Percentiles rank a stretch among this genome's conserved stretches.
phyloP scores from a whole-genome alignment of 2,329 filamentous ascomycete genomes.

The Ophiocordyceps camponoti-floridani region DNA sequence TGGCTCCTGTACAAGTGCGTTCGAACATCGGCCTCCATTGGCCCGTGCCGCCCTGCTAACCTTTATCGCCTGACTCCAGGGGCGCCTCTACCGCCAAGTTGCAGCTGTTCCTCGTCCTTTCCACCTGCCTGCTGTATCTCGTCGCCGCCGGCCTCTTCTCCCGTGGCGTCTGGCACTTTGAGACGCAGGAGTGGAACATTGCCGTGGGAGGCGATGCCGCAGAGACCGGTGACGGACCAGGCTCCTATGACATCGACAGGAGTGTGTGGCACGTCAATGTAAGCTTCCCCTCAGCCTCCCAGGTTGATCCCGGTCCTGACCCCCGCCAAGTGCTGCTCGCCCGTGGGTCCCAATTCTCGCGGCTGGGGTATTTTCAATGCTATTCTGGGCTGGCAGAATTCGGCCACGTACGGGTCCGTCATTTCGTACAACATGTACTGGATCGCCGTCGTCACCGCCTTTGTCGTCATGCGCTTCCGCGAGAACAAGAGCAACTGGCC shows the following conservation, averaged over 20 bases:
- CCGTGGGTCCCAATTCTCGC: slow-evolving; percentile 50
- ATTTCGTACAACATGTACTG: slow-evolving; percentile 82
- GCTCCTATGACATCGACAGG: slow-evolving; percentile 61
- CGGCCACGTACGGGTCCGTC: slow-evolving; percentile 72
- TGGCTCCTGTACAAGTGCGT: slow-evolving; percentile 57
- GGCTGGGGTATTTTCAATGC: slow-evolving; percentile 83
- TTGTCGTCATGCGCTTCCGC: slow-evolving; percentile 46
- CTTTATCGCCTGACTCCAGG: slow-evolving; percentile 8
- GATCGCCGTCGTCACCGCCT: slow-evolving; percentile 55
- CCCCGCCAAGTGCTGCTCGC: slow-evolving; percentile 50
- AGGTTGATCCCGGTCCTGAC: not conserved
- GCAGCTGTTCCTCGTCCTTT: slow-evolving; percentile 65
- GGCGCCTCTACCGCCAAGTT: slow-evolving; percentile 23
- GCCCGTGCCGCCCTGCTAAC: not conserved
- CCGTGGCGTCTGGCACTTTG: slow-evolving; percentile 55
- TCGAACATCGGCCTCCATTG: not conserved
- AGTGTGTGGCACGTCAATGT: slow-evolving; percentile 74
- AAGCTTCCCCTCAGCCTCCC: slow-evolving; percentile 13
- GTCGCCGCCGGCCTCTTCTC: slow-evolving; percentile 73
- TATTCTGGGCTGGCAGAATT: slow-evolving; percentile 75
- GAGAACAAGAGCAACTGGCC: slow-evolving; percentile 38
- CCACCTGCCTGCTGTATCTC: slow-evolving; percentile 70
- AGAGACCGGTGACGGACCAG: slow-evolving; percentile 39
- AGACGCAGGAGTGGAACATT: slow-evolving; percentile 51
- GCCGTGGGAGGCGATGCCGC: slow-evolving; percentile 38